Percentiles rank a stretch among this genome's conserved stretches.
Conservation (phyloP, 1,139 yeast species). For the Saccharomyces hybrid region DNA sequence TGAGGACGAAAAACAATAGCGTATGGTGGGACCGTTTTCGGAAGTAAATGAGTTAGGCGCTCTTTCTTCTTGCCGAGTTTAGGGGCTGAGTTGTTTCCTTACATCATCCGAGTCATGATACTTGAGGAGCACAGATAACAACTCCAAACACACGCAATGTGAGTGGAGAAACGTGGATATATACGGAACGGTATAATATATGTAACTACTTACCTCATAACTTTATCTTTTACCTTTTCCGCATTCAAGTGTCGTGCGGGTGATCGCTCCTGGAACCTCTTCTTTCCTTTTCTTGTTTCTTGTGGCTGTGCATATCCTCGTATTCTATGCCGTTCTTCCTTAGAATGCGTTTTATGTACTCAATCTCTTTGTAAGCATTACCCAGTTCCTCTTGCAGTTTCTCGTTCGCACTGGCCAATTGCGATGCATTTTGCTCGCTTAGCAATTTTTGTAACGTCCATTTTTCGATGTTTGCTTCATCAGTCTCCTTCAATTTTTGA, state of each 20-base stretch:
- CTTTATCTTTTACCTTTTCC: no score
- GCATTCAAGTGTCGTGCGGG: not conserved
- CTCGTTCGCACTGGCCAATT: conserved; percentile 68
- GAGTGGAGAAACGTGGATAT: not conserved
- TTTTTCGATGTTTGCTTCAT: conserved; percentile 80
- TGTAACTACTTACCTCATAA: not conserved
- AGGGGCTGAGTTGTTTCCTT: not conserved
- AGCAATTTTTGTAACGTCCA: conserved; percentile 89
- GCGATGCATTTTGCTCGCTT: conserved; percentile 86
- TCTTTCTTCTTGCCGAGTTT: not conserved
- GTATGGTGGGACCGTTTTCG: not conserved
- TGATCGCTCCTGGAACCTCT: not conserved
- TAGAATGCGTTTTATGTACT: conserved; percentile 55
- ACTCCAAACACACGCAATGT: not conserved
- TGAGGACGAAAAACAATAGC: not conserved
- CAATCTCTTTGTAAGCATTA: conserved; percentile 89
- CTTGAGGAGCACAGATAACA: not conserved
- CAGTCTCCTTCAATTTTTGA: conserved; percentile 80
- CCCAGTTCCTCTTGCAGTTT: conserved; percentile 73
- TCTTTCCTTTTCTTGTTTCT: not conserved
- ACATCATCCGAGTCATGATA: not conserved
- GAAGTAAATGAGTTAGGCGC: not conserved
- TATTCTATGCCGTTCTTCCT: conserved; percentile 13
- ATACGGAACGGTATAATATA: not conserved
- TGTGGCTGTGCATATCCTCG: conserved; percentile 4